Evolutionary conservation across 306 rosid genomes (phyloP).

Genomic region (barrel medic (Medicago truncatula)): DNA sequence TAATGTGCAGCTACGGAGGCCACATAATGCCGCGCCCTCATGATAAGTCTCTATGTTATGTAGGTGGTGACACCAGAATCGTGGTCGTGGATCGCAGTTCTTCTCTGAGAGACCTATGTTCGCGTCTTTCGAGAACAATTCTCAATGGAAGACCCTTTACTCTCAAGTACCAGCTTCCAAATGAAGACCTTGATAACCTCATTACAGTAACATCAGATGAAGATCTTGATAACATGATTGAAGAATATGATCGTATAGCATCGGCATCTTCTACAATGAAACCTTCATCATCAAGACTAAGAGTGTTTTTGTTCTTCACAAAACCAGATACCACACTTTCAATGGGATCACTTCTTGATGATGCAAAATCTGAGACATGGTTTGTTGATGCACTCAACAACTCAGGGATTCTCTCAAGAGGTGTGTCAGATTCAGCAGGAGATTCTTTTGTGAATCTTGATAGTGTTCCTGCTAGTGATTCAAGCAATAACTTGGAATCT

Average conservation of each 20-base stretch:
- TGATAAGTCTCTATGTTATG: conserved; percentile 83
- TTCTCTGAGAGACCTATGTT: conserved; percentile 64
- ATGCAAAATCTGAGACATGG: conserved; percentile 90
- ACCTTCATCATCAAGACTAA: conserved; percentile 71
- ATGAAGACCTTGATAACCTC: conserved; percentile 80
- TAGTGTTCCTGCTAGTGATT: conserved; percentile 57
- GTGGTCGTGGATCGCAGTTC: conserved; percentile 75
- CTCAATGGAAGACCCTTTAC: conserved; percentile 80
- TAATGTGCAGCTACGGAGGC: conserved; percentile 98
- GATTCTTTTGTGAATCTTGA: conserved; percentile 63
- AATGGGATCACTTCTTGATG: conserved; percentile 82
- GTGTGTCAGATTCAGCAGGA: conserved; percentile 72
- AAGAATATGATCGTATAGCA: conserved; percentile 75
- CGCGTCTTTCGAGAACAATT: conserved; percentile 68
- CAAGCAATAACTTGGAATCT: conserved; percentile 71
- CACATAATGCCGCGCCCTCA: conserved; percentile 97
- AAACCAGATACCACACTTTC: conserved; percentile 82
- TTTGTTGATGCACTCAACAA: conserved; percentile 91
- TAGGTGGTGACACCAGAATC: conserved; percentile 94
- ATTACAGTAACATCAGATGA: conserved; percentile 80
- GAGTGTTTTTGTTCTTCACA: conserved; percentile 71
- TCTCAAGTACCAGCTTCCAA: conserved; percentile 87
- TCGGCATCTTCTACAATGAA: conserved; percentile 44
- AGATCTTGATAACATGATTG: conserved; percentile 93
- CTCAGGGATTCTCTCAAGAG: conserved; percentile 58